Conservation (phyloP, 768 basidiomycete species). For the Trametes cingulata region DNA sequence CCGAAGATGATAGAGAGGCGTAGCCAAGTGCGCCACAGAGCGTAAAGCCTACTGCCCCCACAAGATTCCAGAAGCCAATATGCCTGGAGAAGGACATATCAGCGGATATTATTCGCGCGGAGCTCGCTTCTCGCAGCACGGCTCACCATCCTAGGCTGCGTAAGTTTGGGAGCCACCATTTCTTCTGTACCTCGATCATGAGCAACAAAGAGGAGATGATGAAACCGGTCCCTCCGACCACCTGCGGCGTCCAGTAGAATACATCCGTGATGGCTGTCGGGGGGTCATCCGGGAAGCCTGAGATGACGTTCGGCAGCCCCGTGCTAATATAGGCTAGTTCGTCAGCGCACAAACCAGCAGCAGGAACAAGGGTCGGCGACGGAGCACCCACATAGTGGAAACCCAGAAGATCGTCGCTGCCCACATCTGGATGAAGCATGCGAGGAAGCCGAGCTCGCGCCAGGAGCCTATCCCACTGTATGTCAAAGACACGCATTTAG, state of each 20-base stretch:
- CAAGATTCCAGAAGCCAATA: slow-evolving; percentile 55
- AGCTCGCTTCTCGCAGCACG: slow-evolving; percentile 3
- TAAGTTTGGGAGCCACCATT: slow-evolving; percentile 52
- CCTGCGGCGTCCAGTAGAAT: slow-evolving; percentile 63
- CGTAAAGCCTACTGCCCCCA: slow-evolving; percentile 59
- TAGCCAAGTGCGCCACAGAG: slow-evolving; percentile 61
- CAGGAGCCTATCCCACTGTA: slow-evolving; percentile 27
- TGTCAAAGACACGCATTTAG: slow-evolving; percentile 31
- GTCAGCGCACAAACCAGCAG: neutral
- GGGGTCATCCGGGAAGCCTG: slow-evolving; percentile 28
- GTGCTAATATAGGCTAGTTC: slow-evolving; percentile 28
- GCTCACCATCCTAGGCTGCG: slow-evolving; percentile 56
- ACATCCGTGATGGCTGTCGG: slow-evolving; percentile 43
- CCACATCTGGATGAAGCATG: slow-evolving; percentile 50
- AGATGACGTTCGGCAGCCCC: slow-evolving; percentile 44
- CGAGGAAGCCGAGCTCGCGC: slow-evolving; percentile 50
- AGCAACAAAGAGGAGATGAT: slow-evolving; percentile 49
- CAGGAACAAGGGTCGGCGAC: neutral
- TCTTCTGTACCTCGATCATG: slow-evolving; percentile 56
- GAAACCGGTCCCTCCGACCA: slow-evolving; percentile 61
- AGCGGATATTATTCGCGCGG: neutral
- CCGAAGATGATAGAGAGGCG: slow-evolving; percentile 28
- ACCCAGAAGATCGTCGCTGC: slow-evolving; percentile 68
- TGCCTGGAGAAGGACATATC: slow-evolving; percentile 17
- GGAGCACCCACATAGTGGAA: slow-evolving; percentile 24